Evolutionary conservation across 805 yeast species (phyloP).

Genomic region (Candida incommunis): DNA sequence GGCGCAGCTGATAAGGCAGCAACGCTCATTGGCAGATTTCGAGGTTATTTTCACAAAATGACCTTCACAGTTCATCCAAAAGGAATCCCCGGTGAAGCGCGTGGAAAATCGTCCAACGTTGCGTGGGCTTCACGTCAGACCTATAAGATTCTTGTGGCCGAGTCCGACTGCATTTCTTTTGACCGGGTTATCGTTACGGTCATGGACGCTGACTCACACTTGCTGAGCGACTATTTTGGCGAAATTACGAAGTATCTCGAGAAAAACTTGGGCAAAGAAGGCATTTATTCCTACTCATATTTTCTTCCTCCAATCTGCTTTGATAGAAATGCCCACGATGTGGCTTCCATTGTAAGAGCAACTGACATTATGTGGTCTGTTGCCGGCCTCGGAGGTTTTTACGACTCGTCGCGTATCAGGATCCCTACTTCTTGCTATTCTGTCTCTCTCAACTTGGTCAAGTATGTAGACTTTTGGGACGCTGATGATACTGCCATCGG

Average conservation of each 20-base stretch:
- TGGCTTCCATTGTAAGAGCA: constrained; percentile 10
- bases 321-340: constrained; percentile 11
- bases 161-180: background rate
- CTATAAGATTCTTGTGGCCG: background rate
- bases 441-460: constrained; percentile 8
- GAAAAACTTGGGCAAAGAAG: background rate
- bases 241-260: constrained; percentile 4
- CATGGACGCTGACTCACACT: constrained; percentile 13
- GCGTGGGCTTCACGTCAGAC: constrained; percentile 10
- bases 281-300: constrained; percentile 5
- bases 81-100: constrained; percentile 8
- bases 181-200: constrained; percentile 7
- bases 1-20: constrained; percentile 6
- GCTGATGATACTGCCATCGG: constrained; percentile 12
- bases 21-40: constrained; percentile 4
- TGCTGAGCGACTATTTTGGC: constrained; percentile 8
- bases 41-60: constrained; percentile 5
- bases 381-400: constrained; percentile 11
- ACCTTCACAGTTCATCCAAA: constrained; percentile 9
- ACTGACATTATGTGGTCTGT: constrained; percentile 13
- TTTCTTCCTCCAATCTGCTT: constrained; percentile 11
- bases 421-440: constrained; percentile 13
- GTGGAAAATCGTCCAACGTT: constrained; percentile 12
- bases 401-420: constrained; percentile 6
- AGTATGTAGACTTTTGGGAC: constrained; percentile 12